Evolutionary conservation across 495 filamentous ascomycete genomes (phyloP).

Genomic region (Podospora tetraspora): DNA sequence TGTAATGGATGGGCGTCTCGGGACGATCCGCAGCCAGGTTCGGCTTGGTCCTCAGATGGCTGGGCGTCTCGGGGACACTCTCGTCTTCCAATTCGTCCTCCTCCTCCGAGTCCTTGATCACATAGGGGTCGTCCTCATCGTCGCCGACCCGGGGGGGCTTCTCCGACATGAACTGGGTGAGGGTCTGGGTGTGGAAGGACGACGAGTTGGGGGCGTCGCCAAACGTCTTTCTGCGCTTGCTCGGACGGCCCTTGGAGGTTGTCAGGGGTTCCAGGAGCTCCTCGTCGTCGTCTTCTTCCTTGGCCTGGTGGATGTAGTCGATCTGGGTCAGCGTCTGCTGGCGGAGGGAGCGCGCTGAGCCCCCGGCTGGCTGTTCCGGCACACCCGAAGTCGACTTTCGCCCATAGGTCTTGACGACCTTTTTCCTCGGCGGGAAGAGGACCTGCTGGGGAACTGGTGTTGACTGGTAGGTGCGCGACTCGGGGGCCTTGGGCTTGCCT

Average conservation of each 20-base stretch:
- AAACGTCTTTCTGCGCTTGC: constrained; percentile 36
- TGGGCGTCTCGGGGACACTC: constrained; percentile 30
- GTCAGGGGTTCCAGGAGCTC: constrained; percentile 5
- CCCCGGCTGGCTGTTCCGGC: neutral
- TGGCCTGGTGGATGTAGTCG: constrained; percentile 30
- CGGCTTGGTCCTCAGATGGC: constrained; percentile 28
- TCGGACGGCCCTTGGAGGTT: constrained; percentile 16
- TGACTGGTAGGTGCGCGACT: constrained; percentile 35
- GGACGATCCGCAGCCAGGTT: constrained; percentile 28
- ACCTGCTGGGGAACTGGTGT: constrained; percentile 36
- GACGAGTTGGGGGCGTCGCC: constrained; percentile 35
- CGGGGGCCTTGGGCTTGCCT: constrained; percentile 16
- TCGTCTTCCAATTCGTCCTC: constrained; percentile 26
- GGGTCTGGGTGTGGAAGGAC: constrained; percentile 39
- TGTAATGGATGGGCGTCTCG: constrained; percentile 33
- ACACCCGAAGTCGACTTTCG: constrained; percentile 14
- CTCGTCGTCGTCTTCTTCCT: constrained; percentile 1
- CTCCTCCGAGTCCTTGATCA: constrained; percentile 35
- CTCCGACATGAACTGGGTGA: constrained; percentile 38
- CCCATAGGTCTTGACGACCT: constrained; percentile 37
- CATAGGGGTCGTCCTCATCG: constrained; percentile 22
- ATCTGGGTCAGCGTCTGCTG: constrained; percentile 51
- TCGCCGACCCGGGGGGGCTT: constrained; percentile 16
- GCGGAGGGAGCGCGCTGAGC: constrained; percentile 24
- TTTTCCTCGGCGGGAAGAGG: constrained; percentile 34